Evolutionary conservation across 768 basidiomycete genomes (phyloP).

Genomic region (Austroboletus festivus): DNA sequence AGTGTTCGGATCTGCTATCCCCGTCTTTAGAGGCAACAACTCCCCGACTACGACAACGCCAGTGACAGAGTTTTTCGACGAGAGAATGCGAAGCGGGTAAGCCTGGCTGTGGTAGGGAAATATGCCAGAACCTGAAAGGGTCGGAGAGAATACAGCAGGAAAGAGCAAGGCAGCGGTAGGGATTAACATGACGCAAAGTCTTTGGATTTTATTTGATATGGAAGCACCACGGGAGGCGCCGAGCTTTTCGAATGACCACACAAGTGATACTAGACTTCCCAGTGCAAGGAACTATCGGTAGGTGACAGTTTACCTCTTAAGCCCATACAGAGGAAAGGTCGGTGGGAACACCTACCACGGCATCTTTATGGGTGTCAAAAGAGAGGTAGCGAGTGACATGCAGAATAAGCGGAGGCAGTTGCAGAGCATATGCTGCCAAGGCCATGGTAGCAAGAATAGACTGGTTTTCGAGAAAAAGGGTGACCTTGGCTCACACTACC

Average conservation of each 20-base stretch:
- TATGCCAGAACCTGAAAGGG: conserved; percentile 52
- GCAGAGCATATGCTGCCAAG: conserved; percentile 27
- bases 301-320: conserved; percentile 3
- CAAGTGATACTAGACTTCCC: conserved; percentile 15
- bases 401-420: conserved; percentile 22
- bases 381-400: conserved; percentile 12
- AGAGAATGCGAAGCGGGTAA: conserved; percentile 63
- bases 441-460: conserved; percentile 21
- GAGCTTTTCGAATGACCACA: conserved; percentile 12
- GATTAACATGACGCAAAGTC: conserved; percentile 15
- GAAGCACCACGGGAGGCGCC: background rate
- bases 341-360: conserved; percentile 15
- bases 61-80: conserved; percentile 65
- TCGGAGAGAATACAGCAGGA: conserved; percentile 47
- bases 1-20: conserved; percentile 24
- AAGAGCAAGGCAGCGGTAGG: conserved; percentile 38
- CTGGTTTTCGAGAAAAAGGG: conserved; percentile 11
- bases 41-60: conserved; percentile 85
- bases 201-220: background rate
- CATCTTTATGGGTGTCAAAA: conserved; percentile 19
- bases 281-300: conserved; percentile 22
- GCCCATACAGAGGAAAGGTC: background rate
- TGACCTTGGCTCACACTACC: background rate
- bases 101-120: conserved; percentile 50
- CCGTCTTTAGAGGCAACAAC: conserved; percentile 39